Evolutionary conservation across 169 alveolate species (phyloP).

Genomic region (Cryptosporidium parvum): DNA sequence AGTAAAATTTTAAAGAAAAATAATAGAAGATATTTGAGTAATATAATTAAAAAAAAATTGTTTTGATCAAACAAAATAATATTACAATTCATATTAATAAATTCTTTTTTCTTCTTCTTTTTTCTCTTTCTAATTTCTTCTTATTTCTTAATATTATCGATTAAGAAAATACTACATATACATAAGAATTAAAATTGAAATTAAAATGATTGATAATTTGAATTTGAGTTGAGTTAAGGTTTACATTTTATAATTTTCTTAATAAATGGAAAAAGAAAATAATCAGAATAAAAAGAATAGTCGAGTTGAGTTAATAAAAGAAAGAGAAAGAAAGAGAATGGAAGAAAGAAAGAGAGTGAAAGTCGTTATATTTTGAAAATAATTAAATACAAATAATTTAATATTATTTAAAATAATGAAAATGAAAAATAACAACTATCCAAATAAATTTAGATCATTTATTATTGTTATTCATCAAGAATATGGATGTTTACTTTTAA

Average conservation of each 20-base stretch:
- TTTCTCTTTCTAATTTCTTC: slow-evolving; percentile 3
- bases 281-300: neutral
- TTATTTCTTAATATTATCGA: neutral
- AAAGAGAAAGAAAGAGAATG: neutral
- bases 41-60: neutral
- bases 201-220: neutral
- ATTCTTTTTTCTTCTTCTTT: neutral
- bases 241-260: too few species aligned
- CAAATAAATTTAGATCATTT: slow-evolving; percentile 31
- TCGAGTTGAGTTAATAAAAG: too few species aligned
- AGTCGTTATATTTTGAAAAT: neutral
- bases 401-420: neutral
- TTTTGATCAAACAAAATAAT: neutral
- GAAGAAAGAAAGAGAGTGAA: neutral
- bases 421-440: neutral
- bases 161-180: neutral
- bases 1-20: neutral
- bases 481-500: slow-evolving; percentile 37
- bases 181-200: neutral
- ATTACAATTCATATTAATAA: neutral
- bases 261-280: neutral
- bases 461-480: slow-evolving; percentile 36
- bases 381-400: neutral
- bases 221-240: neutral
- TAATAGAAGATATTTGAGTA: neutral